Conservation (phyloP, 1,284 basidiomycete species). For the Boletus semigastroideus region DNA sequence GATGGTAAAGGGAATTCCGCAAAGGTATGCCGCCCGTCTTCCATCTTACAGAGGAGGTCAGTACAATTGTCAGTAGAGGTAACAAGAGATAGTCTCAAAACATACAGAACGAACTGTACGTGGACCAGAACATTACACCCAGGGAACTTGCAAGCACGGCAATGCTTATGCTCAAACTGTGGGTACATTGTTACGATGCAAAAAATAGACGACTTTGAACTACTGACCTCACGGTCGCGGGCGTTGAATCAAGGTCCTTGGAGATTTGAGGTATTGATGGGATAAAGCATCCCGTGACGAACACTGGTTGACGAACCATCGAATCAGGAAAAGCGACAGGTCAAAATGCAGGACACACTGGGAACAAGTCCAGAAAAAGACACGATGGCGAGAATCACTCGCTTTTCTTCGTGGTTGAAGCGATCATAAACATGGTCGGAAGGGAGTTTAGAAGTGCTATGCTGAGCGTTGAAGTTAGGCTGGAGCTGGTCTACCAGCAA, state of each 20-base stretch:
- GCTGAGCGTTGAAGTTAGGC: not conserved
- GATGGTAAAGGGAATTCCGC: too few relatives aligned
- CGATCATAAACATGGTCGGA: constrained; percentile 39
- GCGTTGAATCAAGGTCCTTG: constrained; percentile 39
- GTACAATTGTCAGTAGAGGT: constrained; percentile 16
- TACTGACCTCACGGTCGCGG: constrained; percentile 38
- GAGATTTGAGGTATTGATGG: constrained; percentile 44
- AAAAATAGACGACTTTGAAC: not conserved
- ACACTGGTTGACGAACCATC: constrained; percentile 32
- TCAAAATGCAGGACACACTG: constrained; percentile 11
- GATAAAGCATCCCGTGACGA: constrained; percentile 45
- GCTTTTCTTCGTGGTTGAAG: constrained; percentile 38
- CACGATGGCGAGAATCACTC: constrained; percentile 39
- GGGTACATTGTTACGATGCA: not conserved
- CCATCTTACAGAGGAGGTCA: constrained; percentile 33
- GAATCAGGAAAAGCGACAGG: constrained; percentile 15
- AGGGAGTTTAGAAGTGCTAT: not conserved
- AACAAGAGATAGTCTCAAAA: not conserved
- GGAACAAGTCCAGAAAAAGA: constrained; percentile 33
- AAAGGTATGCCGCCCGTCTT: constrained; percentile 43
- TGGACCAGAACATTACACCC: constrained; percentile 28
- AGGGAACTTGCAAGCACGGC: constrained; percentile 22
- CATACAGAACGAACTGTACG: constrained; percentile 28
- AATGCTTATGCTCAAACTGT: constrained; percentile 30
- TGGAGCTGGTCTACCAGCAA: constrained; percentile 4